These are phyloP conservation scores for Phaeosphaeria sp. DNA, from an alignment of 2,329 filamentous ascomycete species.

Conservation along the genomic window DNA sequence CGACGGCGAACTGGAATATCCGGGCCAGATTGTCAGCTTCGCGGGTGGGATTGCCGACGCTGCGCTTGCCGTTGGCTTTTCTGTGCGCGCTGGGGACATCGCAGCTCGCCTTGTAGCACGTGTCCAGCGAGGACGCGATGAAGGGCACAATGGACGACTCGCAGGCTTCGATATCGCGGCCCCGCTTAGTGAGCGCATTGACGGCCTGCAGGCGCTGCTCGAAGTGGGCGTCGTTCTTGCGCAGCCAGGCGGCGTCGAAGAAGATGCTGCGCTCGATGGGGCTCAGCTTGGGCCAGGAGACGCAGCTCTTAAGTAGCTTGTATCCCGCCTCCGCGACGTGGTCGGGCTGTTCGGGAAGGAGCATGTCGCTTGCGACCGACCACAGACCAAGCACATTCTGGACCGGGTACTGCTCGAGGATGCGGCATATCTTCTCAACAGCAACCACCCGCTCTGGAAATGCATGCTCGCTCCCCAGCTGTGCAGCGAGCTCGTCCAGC, in stretches of 20 bases:
- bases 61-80: conserved; percentile 37
- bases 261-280: conserved; percentile 47
- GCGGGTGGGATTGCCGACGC: conserved; percentile 21
- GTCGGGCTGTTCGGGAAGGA: conserved; percentile 41
- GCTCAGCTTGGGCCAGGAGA: conserved; percentile 40
- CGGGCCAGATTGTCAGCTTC: conserved; percentile 56
- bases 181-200: conserved; percentile 44
- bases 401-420: conserved; percentile 46
- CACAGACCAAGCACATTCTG: conserved; percentile 47
- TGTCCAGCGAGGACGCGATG: conserved; percentile 39
- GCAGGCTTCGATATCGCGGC: conserved; percentile 48
- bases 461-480: conserved; percentile 33
- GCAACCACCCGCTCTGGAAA: conserved; percentile 40
- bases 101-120: conserved; percentile 42
- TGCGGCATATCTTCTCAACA: conserved; percentile 40
- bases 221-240: conserved; percentile 37
- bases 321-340: conserved; percentile 44
- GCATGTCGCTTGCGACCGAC: conserved; percentile 47
- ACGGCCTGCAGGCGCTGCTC: conserved; percentile 45
- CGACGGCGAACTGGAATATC: conserved; percentile 70
- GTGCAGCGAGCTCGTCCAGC: conserved; percentile 39
- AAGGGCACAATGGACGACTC: conserved; percentile 45
- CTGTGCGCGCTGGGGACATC: conserved; percentile 31
- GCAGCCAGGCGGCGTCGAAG: conserved; percentile 44
- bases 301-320: conserved; percentile 44